Conservation (phyloP, 495 filamentous ascomycete species). For the Rhizodiscina lignyota region DNA sequence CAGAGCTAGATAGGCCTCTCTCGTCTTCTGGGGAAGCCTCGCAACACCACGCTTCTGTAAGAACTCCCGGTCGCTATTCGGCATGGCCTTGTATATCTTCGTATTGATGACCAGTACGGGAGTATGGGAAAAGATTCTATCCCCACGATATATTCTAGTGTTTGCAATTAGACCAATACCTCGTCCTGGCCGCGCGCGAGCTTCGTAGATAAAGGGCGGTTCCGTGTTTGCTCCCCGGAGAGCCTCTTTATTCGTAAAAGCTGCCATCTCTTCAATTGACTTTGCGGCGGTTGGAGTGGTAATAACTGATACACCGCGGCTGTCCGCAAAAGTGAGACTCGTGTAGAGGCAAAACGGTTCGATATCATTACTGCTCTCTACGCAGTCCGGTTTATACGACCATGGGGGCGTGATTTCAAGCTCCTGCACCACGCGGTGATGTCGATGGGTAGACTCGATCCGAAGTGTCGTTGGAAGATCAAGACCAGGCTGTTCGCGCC, state of each 20-base stretch:
- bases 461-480: too few relatives aligned
- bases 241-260: neutral
- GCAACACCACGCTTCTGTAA: neutral
- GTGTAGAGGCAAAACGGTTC: neutral
- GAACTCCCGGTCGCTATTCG: neutral
- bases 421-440: too few relatives aligned
- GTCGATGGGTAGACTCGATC: too few relatives aligned
- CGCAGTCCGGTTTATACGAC: neutral
- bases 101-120: neutral
- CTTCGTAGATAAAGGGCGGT: neutral
- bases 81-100: neutral
- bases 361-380: neutral
- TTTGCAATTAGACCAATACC: conserved; percentile 1
- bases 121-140: neutral
- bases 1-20: neutral
- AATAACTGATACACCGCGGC: neutral
- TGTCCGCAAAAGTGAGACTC: neutral
- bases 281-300: neutral
- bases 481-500: too few relatives aligned
- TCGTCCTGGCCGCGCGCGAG: neutral
- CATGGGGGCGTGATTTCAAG: too few relatives aligned
- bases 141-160: neutral
- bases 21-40: neutral
- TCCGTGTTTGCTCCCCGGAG: neutral
- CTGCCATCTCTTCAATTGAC: neutral